These are phyloP conservation scores for Odontarrhena argentea DNA, from an alignment of 345 rosid species.

Conservation along the genomic window DNA sequence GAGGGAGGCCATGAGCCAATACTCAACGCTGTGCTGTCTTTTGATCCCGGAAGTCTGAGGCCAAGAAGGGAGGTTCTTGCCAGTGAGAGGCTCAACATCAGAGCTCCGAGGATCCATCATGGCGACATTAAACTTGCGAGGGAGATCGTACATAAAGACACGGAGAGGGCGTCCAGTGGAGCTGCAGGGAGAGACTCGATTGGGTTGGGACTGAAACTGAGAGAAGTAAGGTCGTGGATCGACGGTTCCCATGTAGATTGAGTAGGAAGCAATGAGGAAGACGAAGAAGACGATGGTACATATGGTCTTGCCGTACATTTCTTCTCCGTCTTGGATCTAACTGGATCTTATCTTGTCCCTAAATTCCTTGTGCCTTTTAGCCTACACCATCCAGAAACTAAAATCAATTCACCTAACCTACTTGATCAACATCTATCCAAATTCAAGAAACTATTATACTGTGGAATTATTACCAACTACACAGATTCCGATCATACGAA, in stretches of 20 bases:
- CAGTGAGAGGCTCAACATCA: constrained; percentile 58
- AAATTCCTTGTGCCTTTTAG: no score
- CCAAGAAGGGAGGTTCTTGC: constrained; percentile 70
- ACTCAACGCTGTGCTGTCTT: constrained; percentile 91
- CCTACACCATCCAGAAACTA: no score
- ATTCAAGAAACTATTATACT: no score
- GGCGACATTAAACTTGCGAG: constrained; percentile 72
- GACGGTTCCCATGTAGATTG: constrained; percentile 43
- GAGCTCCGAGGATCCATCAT: constrained; percentile 61
- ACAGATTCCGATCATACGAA: no score
- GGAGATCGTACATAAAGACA: constrained; percentile 94
- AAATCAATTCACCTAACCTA: no score
- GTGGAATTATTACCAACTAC: no score
- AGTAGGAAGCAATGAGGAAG: constrained; percentile 44
- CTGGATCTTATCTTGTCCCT: no score
- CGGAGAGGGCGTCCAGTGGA: constrained; percentile 48
- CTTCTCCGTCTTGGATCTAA: constrained; percentile 39
- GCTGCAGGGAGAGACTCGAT: constrained; percentile 26
- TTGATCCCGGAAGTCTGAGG: constrained; percentile 60
- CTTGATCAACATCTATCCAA: no score
- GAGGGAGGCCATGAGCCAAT: constrained; percentile 95
- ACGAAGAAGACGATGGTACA: constrained; percentile 43
- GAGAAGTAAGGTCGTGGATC: constrained; percentile 60
- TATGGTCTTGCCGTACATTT: constrained; percentile 44
- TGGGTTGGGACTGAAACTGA: constrained; percentile 43